phyloP scores from a whole-genome alignment of 306 rosid genomes.

The Ochetophila trinervis region DNA sequence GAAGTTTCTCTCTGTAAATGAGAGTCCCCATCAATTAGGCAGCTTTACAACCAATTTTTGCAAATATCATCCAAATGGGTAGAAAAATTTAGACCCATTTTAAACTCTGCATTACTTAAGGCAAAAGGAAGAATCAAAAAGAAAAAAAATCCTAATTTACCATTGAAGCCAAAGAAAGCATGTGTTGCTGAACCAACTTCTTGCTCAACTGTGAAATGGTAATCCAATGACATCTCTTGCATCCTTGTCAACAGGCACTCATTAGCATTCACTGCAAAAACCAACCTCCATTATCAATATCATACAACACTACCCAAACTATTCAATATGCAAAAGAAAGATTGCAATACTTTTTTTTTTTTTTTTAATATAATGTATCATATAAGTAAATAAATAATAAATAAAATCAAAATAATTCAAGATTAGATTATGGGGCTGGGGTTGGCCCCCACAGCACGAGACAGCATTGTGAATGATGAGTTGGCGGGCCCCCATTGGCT shows the following conservation, averaged over 20 bases:
- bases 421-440: not conserved
- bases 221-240: constrained; percentile 99
- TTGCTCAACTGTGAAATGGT: constrained; percentile 98
- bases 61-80: not conserved
- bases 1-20: too few species aligned
- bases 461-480: constrained; percentile 25
- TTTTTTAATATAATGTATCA: not conserved
- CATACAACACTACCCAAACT: not conserved
- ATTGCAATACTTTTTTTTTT: too few species aligned
- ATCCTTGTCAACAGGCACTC: constrained; percentile 93
- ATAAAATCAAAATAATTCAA: not conserved
- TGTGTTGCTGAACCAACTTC: constrained; percentile 99
- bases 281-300: not conserved
- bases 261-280: constrained; percentile 66
- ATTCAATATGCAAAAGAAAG: too few species aligned
- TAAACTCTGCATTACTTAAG: not conserved
- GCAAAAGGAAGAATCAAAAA: not conserved
- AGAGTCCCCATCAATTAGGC: too few species aligned
- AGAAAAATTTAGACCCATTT: not conserved
- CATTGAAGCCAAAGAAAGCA: constrained; percentile 98
- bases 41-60: not conserved
- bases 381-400: not conserved
- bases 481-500: constrained; percentile 26
- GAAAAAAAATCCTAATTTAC: constrained; percentile 26
- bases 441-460: constrained; percentile 27